A percentile compares a stretch with the other conserved stretches of the same genome.
These are phyloP conservation scores for Eimeria nieschulzi DNA, from an alignment of 169 alveolate species.

Conservation along the genomic window DNA sequence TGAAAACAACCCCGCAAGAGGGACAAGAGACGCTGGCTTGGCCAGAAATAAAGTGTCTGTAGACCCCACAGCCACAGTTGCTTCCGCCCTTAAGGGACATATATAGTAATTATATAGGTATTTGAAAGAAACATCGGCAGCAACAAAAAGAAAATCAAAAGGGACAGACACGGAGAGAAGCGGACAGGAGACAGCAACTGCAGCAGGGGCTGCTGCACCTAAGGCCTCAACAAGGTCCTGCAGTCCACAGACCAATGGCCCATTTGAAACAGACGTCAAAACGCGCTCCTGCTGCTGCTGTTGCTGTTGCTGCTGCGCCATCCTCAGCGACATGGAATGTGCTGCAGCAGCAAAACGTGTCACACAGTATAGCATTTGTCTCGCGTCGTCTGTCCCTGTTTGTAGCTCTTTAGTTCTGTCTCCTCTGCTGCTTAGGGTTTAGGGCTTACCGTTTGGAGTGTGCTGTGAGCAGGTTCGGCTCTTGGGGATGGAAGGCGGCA, in stretches of 20 bases:
- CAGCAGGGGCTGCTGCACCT: neutral
- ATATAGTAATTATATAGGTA: no score
- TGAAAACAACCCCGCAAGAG: no score
- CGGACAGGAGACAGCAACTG: no score
- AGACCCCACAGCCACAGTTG: no score
- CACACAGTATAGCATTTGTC: neutral
- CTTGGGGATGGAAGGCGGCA: neutral
- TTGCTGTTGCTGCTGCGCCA: neutral
- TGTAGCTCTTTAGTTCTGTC: neutral
- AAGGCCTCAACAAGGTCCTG: neutral
- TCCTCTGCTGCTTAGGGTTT: neutral
- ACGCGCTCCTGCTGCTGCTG: neutral
- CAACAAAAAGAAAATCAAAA: no score
- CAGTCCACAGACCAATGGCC: neutral
- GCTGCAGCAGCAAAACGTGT: neutral
- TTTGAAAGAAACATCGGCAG: no score
- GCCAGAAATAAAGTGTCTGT: no score
- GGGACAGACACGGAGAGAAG: no score
- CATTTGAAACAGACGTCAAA: neutral
- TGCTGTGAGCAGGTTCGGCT: neutral
- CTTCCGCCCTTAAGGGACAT: no score
- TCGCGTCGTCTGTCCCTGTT: neutral
- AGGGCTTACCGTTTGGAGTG: neutral
- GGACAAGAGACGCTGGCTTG: no score
- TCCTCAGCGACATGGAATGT: neutral